Evolutionary conservation across 306 rosid genomes (phyloP).

Genomic region (Cucurbita maxima): DNA sequence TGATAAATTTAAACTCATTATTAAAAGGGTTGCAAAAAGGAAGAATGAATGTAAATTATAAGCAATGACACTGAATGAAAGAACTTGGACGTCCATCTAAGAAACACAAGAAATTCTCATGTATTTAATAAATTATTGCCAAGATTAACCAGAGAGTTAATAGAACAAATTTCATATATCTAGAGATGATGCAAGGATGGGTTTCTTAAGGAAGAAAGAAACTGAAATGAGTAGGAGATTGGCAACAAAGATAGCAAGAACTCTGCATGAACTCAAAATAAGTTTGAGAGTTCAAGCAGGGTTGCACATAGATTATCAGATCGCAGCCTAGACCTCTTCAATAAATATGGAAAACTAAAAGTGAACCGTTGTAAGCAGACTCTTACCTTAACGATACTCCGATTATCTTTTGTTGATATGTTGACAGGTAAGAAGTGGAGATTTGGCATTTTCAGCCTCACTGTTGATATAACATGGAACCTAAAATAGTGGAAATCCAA

Average conservation of each 20-base stretch:
- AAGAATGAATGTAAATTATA: too few relatives aligned
- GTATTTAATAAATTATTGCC: not conserved
- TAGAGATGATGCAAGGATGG: not conserved
- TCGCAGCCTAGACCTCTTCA: not conserved
- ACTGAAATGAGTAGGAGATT: not conserved
- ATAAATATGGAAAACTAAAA: not conserved
- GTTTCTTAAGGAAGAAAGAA: not conserved
- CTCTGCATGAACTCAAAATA: not conserved
- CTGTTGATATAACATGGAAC: conserved; percentile 47
- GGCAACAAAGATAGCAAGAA: not conserved
- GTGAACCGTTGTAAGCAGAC: conserved; percentile 2
- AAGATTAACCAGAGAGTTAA: not conserved
- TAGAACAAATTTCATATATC: not conserved
- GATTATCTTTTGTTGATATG: conserved; percentile 48
- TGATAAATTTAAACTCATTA: too few relatives aligned
- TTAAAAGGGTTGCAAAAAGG: too few relatives aligned
- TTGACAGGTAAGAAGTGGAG: conserved; percentile 87
- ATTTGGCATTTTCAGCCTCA: conserved; percentile 88
- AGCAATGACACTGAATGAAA: not conserved
- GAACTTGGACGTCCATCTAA: not conserved
- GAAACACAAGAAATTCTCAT: not conserved
- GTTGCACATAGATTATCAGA: not conserved
- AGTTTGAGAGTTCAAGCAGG: not conserved
- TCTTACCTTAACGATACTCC: conserved; percentile 62
- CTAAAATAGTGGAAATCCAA: conserved; percentile 29